Percentiles rank a stretch among this genome's conserved stretches.
Evolutionary conservation across 371 early-diverging fungal species (phyloP).

Genomic region (Mucor sp.): DNA sequence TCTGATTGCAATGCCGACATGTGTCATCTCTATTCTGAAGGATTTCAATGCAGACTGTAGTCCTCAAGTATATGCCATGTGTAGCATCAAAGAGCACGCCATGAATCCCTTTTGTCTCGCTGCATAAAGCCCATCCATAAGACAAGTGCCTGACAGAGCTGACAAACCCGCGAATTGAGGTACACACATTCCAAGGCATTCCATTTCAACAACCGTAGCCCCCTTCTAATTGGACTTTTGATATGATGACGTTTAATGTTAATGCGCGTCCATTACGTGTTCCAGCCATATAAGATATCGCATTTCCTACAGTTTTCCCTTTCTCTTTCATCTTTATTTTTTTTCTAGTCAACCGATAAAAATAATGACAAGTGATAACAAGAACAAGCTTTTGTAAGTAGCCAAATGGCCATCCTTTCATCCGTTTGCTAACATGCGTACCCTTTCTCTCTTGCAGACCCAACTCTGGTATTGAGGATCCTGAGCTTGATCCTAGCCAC

Average conservation of each 20-base stretch:
- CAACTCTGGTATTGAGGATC: constrained; percentile 47
- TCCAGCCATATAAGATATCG: neutral
- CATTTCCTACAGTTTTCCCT: neutral
- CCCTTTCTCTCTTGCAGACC: constrained; percentile 30
- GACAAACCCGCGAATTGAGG: neutral
- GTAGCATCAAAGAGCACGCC: neutral
- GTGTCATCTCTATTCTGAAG: neutral
- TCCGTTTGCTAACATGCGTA: neutral
- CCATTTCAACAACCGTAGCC: constrained; percentile 3
- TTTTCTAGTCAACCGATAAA: neutral
- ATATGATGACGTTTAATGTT: constrained; percentile 4
- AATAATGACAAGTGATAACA: constrained; percentile 27
- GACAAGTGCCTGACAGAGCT: neutral
- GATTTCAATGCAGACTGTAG: neutral
- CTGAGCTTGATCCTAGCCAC: constrained; percentile 60
- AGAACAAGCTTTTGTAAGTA: constrained; percentile 30
- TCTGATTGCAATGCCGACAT: neutral
- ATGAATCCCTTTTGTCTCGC: neutral
- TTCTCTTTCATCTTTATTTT: constrained; percentile 9
- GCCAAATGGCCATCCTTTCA: neutral
- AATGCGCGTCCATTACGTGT: constrained; percentile 6
- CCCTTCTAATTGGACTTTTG: neutral
- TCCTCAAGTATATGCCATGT: too few species aligned
- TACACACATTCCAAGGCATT: neutral
- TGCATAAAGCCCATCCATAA: too few species aligned